A percentile compares a stretch with the other conserved stretches of the same genome.
Conservation (phyloP, 2,329 filamentous ascomycete genomes). For the Uncinocarpus reesii region DNA sequence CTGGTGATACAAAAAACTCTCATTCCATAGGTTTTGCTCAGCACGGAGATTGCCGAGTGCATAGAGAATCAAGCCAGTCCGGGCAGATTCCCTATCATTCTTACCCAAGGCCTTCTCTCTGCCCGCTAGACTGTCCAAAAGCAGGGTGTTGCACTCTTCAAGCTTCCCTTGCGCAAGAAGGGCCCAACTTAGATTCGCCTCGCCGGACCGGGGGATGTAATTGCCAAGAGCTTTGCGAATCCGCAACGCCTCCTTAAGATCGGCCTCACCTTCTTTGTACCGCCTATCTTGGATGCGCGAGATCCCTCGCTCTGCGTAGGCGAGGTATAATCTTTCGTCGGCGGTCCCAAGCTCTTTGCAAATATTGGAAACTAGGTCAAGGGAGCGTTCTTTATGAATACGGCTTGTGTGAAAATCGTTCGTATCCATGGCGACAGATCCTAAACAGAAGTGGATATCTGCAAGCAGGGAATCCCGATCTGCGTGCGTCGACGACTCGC, state of each 20-base stretch:
- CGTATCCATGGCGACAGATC: conserved; percentile 19
- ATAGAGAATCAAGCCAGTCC: conserved; percentile 14
- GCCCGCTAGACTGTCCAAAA: conserved; percentile 18
- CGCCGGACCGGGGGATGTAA: conserved; percentile 12
- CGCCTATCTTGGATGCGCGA: conserved; percentile 12
- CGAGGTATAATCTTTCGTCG: conserved; percentile 19
- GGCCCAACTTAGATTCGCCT: conserved; percentile 13
- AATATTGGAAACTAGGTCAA: conserved; percentile 17
- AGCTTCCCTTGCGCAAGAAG: conserved; percentile 13
- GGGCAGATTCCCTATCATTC: conserved; percentile 18
- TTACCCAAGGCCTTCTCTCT: conserved; percentile 20
- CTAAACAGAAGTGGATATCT: conserved; percentile 20
- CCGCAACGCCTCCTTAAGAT: conserved; percentile 13
- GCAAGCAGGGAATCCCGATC: conserved; percentile 19
- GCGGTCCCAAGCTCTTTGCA: conserved; percentile 14
- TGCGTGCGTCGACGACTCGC: conserved; percentile 18
- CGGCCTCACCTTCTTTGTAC: conserved; percentile 13
- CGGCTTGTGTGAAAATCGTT: conserved; percentile 19
- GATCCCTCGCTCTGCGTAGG: conserved; percentile 14
- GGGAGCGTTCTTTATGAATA: conserved; percentile 19
- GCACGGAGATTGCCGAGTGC: conserved; percentile 15
- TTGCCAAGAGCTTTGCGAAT: conserved; percentile 14
- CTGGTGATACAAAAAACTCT: conserved; percentile 20
- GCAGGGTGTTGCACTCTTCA: conserved; percentile 18
- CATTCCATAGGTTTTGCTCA: conserved; percentile 13